phyloP scores from a whole-genome alignment of 495 filamentous ascomycete species.

The Talaromyces wortmannii region DNA sequence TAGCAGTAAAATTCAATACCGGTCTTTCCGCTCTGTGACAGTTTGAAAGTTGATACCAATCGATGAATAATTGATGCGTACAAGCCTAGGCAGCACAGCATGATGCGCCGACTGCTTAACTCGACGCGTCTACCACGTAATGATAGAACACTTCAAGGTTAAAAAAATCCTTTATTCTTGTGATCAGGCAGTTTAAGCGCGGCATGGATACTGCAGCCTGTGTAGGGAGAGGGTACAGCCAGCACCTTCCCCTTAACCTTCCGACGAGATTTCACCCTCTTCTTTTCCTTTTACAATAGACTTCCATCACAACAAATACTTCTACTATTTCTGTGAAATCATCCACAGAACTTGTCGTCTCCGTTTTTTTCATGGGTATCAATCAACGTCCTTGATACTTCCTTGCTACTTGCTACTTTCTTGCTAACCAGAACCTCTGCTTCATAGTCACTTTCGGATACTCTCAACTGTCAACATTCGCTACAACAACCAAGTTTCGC shows the following conservation, averaged over 20 bases:
- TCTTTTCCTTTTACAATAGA: neutral
- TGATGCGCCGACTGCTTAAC: neutral
- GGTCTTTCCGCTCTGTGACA: no score
- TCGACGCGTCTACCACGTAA: neutral
- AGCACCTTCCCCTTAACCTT: neutral
- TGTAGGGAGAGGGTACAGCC: neutral
- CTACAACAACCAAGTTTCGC: neutral
- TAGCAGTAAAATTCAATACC: no score
- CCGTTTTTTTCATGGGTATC: neutral
- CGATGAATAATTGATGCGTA: neutral
- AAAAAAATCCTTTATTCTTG: neutral
- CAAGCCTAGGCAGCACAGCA: neutral
- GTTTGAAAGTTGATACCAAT: neutral
- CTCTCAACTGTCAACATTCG: neutral
- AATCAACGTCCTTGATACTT: neutral
- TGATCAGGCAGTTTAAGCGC: neutral
- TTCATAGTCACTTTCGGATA: neutral
- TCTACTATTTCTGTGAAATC: neutral
- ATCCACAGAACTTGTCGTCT: neutral
- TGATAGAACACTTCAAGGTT: neutral
- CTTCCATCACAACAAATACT: neutral
- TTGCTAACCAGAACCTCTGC: neutral
- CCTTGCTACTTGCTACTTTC: no score
- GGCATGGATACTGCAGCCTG: neutral
- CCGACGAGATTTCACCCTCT: neutral